Percentiles rank a stretch among this genome's conserved stretches.
Conservation (phyloP, 495 filamentous ascomycete genomes). For the Jackrogersella multiformis region DNA sequence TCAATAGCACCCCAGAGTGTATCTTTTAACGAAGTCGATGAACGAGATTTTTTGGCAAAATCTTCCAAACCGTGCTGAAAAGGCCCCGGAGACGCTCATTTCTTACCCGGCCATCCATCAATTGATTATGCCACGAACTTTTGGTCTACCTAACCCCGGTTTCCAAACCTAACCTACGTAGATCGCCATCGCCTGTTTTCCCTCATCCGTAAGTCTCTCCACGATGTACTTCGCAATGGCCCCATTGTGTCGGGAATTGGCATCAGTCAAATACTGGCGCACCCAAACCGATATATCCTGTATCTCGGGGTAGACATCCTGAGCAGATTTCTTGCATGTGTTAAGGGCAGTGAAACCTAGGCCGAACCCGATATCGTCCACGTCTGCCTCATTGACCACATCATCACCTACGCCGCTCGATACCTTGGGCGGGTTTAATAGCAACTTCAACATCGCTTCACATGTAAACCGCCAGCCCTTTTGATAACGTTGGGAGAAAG, state of each 20-base stretch:
- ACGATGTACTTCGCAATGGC: slow-evolving; percentile 52
- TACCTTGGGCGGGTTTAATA: slow-evolving; percentile 85
- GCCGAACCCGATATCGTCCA: slow-evolving; percentile 93
- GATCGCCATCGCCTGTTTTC: slow-evolving; percentile 51
- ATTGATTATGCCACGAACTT: slow-evolving; percentile 26
- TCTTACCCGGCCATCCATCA: slow-evolving; percentile 23
- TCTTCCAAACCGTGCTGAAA: background rate
- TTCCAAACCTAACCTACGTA: slow-evolving; percentile 50
- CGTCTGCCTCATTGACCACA: slow-evolving; percentile 80
- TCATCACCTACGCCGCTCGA: slow-evolving; percentile 71
- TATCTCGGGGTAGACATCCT: slow-evolving; percentile 85
- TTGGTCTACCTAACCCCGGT: slow-evolving; percentile 18
- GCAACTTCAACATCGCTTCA: slow-evolving; percentile 83
- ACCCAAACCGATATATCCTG: slow-evolving; percentile 84
- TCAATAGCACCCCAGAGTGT: background rate
- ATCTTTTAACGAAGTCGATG: background rate
- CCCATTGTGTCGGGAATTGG: slow-evolving; percentile 55
- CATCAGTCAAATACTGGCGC: slow-evolving; percentile 69
- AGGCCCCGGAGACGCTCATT: slow-evolving; percentile 23
- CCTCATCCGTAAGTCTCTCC: slow-evolving; percentile 52
- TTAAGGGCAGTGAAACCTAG: slow-evolving; percentile 91
- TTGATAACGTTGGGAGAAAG: slow-evolving; percentile 77
- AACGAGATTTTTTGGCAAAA: background rate
- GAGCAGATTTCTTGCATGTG: slow-evolving; percentile 74
- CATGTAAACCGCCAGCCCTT: slow-evolving; percentile 92